Conservation (phyloP, 2,329 filamentous ascomycete genomes). For the Cytospora piceae region DNA sequence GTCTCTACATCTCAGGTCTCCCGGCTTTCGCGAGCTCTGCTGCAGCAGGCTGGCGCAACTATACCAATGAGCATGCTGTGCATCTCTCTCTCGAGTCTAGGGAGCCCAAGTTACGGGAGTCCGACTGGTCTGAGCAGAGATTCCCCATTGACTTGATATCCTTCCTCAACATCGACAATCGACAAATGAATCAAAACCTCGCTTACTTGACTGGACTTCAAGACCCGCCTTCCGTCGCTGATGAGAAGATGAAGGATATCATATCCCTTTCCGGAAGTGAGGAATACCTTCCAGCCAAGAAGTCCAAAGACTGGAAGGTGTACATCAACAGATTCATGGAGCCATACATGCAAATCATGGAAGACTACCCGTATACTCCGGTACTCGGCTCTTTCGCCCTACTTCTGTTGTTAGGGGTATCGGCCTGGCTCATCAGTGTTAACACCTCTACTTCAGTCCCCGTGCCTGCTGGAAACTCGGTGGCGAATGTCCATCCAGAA, state of each 20-base stretch:
- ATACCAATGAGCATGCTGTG: constrained; percentile 47
- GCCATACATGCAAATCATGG: constrained; percentile 1
- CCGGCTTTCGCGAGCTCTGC: constrained; percentile 41
- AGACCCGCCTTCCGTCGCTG: constrained; percentile 29
- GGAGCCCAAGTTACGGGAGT: constrained; percentile 37
- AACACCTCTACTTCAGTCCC: constrained; percentile 1
- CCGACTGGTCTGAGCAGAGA: constrained; percentile 43
- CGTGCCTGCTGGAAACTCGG: background rate
- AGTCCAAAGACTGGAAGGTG: constrained; percentile 6
- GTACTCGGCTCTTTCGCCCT: constrained; percentile 11
- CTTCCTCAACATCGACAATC: constrained; percentile 54
- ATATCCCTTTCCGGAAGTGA: constrained; percentile 5
- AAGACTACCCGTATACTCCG: constrained; percentile 8
- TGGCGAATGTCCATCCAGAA: constrained; percentile 5
- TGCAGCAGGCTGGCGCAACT: constrained; percentile 41
- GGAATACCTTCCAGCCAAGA: background rate
- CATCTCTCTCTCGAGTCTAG: constrained; percentile 53
- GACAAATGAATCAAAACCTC: constrained; percentile 58
- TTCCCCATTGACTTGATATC: constrained; percentile 53
- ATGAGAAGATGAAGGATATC: constrained; percentile 21
- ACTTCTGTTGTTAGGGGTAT: background rate
- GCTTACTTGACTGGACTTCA: constrained; percentile 51
- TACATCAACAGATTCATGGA: background rate
- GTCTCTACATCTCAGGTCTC: constrained; percentile 52
- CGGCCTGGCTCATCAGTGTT: constrained; percentile 1